These are phyloP conservation scores for Selenicereus undatus DNA, from an alignment of 148 eudicot genomes.

Conservation along the genomic window DNA sequence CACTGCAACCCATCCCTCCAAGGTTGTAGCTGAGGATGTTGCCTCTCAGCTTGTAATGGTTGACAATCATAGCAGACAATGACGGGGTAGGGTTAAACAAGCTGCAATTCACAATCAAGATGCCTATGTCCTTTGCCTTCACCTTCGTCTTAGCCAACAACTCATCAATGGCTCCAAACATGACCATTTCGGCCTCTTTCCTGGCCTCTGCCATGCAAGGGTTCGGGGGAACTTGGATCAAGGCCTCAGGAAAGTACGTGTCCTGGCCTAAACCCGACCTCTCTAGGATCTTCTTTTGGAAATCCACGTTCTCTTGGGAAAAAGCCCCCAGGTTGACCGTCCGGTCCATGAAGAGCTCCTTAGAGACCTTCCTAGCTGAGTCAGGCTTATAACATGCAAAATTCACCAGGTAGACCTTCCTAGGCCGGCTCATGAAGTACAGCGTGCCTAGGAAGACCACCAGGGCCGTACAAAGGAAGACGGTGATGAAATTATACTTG, in stretches of 20 bases:
- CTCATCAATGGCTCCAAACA: conserved; percentile 46
- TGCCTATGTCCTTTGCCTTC: conserved; percentile 41
- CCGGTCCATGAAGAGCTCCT: conserved; percentile 33
- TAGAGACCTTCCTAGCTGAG: conserved; percentile 21
- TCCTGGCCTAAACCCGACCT: conserved; percentile 42
- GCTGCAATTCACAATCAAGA: conserved; percentile 39
- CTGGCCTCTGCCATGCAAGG: conserved; percentile 45
- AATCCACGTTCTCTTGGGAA: conserved; percentile 32
- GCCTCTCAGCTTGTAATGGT: conserved; percentile 43
- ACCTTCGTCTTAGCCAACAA: conserved; percentile 36
- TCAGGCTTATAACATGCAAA: conserved; percentile 40
- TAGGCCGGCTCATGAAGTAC: conserved; percentile 40
- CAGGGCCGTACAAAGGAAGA: conserved; percentile 22
- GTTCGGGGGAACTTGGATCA: conserved; percentile 28
- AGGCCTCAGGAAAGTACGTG: conserved; percentile 37
- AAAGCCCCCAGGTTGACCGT: conserved; percentile 20
- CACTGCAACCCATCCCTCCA: conserved; percentile 50
- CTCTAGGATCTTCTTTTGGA: conserved; percentile 40
- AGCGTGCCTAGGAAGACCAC: conserved; percentile 30
- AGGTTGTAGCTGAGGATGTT: conserved; percentile 40
- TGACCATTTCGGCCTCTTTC: conserved; percentile 40
- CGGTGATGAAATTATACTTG: conserved; percentile 27
- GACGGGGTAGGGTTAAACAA: conserved; percentile 47
- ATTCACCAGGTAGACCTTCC: conserved; percentile 33
- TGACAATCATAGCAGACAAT: conserved; percentile 42